A percentile compares a stretch with the other conserved stretches of the same genome.
Evolutionary conservation across 768 basidiomycete species (phyloP).

Genomic region (Tricholoma saponaceum): DNA sequence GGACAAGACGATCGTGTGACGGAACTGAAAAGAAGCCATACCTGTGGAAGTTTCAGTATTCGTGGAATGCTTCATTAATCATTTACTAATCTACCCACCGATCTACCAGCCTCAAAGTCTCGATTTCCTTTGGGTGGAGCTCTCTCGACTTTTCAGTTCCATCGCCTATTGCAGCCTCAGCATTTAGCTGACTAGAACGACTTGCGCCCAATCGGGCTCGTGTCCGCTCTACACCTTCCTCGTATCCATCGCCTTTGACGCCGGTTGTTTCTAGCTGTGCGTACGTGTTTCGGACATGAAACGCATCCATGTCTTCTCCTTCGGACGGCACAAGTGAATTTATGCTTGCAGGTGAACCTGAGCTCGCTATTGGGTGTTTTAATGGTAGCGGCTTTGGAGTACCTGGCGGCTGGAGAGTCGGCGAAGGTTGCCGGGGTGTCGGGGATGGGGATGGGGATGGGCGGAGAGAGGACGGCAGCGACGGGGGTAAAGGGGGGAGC

Average conservation of each 20-base stretch:
- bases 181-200: constrained; percentile 55
- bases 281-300: constrained; percentile 83
- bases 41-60: constrained; percentile 35
- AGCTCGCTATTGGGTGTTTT: constrained; percentile 30
- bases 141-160: constrained; percentile 61
- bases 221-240: constrained; percentile 92
- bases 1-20: constrained; percentile 81
- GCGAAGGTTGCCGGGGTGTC: constrained; percentile 15
- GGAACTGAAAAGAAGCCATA: constrained; percentile 88
- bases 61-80: neutral
- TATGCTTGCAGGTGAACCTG: constrained; percentile 39
- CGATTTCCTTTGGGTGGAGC: constrained; percentile 68
- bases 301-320: constrained; percentile 78
- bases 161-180: constrained; percentile 51
- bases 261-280: constrained; percentile 85
- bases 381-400: constrained; percentile 27
- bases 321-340: constrained; percentile 66
- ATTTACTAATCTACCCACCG: constrained; percentile 49
- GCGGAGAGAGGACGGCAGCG: constrained; percentile 20
- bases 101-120: constrained; percentile 75
- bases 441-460: constrained; percentile 26
- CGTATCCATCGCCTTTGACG: constrained; percentile 93
- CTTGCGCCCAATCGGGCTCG: constrained; percentile 62
- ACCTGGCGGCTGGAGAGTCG: constrained; percentile 14
- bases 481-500: constrained; percentile 22